Base-by-base conservation (phyloP, 2,329 filamentous ascomycete genomes). In the Pseudogymnoascus sp. region DNA sequence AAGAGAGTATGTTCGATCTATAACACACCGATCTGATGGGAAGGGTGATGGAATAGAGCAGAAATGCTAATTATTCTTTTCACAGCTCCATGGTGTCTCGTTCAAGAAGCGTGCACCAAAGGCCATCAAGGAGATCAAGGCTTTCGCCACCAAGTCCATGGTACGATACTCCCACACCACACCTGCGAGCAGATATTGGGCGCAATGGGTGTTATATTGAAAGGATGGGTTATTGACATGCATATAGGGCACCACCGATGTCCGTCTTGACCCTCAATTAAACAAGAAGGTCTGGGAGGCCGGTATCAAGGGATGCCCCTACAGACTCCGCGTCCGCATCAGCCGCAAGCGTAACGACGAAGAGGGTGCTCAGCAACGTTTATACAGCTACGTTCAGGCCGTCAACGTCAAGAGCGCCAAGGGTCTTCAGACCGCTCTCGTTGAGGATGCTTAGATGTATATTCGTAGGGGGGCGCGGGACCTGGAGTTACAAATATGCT, bases 231-330 rank as follows among this genome's bases (percentile, higher is more conserved):
- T 56, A 72, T 69, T 67, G 50, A 65, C 29, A 10, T 65, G 63
- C 66, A 31, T 61, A 65, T 73, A 99, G 95, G 93, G 93, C 78
- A 99, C 95, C 82, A 82, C 85, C 76, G 95, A 99, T 79, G 95
- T 99, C 82, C 95, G 95, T 75, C 83, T 99, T 77, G 95, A 99
- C 87, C 95, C 95, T 77, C 90, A 95, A 83, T 84, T 99, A 77
- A 99, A 99, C 90, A 99, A 99, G 91, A 97, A 99, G 88, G 93
- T 99, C 79, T 99, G 95, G 95, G 95, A 99, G 83, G 85, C 89
- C 77, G 95, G 95, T 80, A 88, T 99, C 85, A 99, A 97, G 90
- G 96, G 95, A 77, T 93, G 97, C 72, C 91, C 93, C 73, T 97
- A 89, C 90, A 89, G 96, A 81, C 86, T 99, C 75, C 93, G 95